Evolutionary conservation across 1,284 basidiomycete species (phyloP), one percentile per base, ranked within the genome.

Genomic region (Papiliotrema flavescens): DNA sequence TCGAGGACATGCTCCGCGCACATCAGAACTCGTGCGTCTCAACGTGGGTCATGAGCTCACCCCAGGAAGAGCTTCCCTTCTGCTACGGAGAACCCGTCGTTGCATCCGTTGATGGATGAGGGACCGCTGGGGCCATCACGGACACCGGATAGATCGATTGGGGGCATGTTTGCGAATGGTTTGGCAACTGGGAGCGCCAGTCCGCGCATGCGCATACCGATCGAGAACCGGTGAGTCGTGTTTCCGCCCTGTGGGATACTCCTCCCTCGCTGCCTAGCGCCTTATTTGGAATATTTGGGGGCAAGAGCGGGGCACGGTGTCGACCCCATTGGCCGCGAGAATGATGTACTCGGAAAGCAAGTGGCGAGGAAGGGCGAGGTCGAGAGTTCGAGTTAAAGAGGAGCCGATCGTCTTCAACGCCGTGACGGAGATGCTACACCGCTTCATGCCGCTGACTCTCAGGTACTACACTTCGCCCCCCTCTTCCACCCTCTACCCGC

Each of bases 381-480:
- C 36, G 20, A 42, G 9, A 14, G 14, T 42, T 19, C 20, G 9
- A 19, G 22, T 23, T 28, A 23, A 14, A 20, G 23, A 17, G 14
- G n/a, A 28, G 15, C 7, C 11, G 24, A 34, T 14, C 23, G 26
- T 9, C n/a, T n/a, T n/a, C n/a, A n/a, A n/a, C n/a, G n/a, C n/a
- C n/a, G n/a, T n/a, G n/a, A n/a, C n/a, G n/a, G n/a, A n/a, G n/a
- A n/a, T n/a, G n/a, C n/a, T n/a, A n/a, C n/a, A n/a, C n/a, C n/a
- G n/a, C n/a, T n/a, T n/a, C n/a, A n/a, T n/a, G n/a, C 13, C 37
- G 23, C 42, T 51, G 40, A 47, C 39, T 17, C 14, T 23, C 66
- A 91, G 92, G 74, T 96, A 96, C 77, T 96, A 92, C 66, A 88
- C 90, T 35, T 79, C 66, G 79, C 86, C 78, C 78, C 88, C 45